phyloP scores from a whole-genome alignment of 2,329 filamentous ascomycete species.

The Venturia effusa region DNA sequence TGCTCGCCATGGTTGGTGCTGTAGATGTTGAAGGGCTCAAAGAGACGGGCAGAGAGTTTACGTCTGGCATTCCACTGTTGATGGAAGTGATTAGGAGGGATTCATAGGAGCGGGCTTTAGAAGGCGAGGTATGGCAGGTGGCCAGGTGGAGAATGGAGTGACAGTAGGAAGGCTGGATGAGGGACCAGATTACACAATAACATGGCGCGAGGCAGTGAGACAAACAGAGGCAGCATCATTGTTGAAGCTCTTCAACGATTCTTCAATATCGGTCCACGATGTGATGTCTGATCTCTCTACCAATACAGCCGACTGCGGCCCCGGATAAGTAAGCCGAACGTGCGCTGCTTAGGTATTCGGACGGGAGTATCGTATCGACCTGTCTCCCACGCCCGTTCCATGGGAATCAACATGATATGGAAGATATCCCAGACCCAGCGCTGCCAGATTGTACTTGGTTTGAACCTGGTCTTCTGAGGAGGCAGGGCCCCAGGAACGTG shows the following conservation, averaged over 20 bases:
- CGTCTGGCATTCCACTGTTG: not conserved
- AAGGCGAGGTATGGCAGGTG: not conserved
- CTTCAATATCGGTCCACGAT: too few species aligned
- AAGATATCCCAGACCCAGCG: too few species aligned
- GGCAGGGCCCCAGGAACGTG: not conserved
- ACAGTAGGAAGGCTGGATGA: too few species aligned
- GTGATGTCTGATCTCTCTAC: not conserved
- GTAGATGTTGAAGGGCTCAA: not conserved
- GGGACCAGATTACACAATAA: not conserved
- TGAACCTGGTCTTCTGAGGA: not conserved
- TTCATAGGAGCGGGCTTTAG: not conserved
- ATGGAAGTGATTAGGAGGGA: not conserved
- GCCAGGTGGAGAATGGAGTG: not conserved
- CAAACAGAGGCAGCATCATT: not conserved
- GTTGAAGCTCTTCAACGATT: not conserved
- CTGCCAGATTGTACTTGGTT: not conserved
- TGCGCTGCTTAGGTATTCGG: too few species aligned
- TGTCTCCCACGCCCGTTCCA: too few species aligned
- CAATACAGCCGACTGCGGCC: too few species aligned
- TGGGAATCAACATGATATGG: too few species aligned
- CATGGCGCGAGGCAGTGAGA: not conserved
- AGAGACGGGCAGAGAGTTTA: conserved; percentile 6
- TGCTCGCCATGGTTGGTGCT: not conserved
- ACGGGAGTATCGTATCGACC: too few species aligned
- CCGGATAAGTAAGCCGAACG: too few species aligned